Evolutionary conservation across 1,284 basidiomycete genomes (phyloP).

Genomic region (Irpex sp.): DNA sequence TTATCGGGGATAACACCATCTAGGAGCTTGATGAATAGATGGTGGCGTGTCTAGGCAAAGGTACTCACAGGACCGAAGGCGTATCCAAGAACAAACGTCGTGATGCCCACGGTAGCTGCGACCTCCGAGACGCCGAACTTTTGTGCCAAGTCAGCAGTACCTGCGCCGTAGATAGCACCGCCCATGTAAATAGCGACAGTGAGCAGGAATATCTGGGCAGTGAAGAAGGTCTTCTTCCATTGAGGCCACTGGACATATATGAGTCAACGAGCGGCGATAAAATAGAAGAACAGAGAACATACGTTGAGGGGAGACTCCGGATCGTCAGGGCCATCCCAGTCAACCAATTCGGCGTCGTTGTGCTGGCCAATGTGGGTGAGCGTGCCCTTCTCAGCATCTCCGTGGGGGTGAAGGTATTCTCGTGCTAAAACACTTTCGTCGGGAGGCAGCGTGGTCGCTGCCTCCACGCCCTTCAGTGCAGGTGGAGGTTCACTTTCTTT

Average conservation of each 20-base stretch:
- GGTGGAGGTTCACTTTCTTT: background rate
- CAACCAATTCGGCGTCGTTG: constrained; percentile 12
- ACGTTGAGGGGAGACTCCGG: constrained; percentile 30
- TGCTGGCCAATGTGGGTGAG: background rate
- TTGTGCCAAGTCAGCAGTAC: constrained; percentile 35
- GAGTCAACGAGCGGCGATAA: background rate
- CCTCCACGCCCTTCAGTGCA: background rate
- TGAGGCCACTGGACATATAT: constrained; percentile 11
- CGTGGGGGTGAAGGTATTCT: background rate
- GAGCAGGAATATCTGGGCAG: constrained; percentile 49
- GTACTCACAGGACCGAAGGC: constrained; percentile 27
- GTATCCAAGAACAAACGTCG: constrained; percentile 34
- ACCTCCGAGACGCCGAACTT: constrained; percentile 49
- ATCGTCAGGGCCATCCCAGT: constrained; percentile 28
- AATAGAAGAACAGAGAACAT: background rate
- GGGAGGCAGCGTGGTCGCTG: background rate
- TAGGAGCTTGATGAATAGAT: constrained; percentile 20
- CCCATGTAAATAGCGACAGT: constrained; percentile 54
- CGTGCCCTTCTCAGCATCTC: background rate
- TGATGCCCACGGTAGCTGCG: constrained; percentile 32
- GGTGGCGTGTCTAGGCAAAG: background rate
- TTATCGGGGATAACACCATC: background rate
- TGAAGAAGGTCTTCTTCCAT: constrained; percentile 32
- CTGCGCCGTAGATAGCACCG: constrained; percentile 37
- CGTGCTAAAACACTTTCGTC: background rate